These are phyloP conservation scores for Botrytis tulipae DNA, from an alignment of 2,329 filamentous ascomycete species.

Conservation along the genomic window DNA sequence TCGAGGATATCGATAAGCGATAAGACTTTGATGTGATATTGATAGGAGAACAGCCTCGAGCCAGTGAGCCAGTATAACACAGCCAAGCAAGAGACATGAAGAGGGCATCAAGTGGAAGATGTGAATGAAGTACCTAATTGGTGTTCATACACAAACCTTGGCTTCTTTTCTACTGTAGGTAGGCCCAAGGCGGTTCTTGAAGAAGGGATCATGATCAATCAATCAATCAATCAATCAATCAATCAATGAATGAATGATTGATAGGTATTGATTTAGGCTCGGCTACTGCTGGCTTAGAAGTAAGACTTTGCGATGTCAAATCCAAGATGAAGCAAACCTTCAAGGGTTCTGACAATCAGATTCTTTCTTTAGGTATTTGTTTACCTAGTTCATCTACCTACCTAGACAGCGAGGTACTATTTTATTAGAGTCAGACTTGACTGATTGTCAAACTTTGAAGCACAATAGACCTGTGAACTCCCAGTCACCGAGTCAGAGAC, in stretches of 20 bases:
- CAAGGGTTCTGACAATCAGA: background rate
- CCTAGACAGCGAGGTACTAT: background rate
- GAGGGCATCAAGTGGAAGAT: background rate
- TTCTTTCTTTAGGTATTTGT: background rate
- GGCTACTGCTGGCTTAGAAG: background rate
- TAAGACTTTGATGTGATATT: conserved; percentile 1
- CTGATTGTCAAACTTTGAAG: background rate
- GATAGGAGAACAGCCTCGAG: background rate
- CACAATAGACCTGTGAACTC: background rate
- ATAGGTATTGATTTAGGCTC: background rate
- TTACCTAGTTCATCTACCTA: background rate
- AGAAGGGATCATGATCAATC: background rate
- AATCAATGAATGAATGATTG: background rate
- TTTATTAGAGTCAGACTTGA: background rate
- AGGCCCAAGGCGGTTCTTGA: background rate
- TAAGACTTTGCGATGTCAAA: background rate
- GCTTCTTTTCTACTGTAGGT: background rate
- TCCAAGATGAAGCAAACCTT: background rate
- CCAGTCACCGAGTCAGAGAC: background rate
- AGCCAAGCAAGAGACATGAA: background rate
- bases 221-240: background rate
- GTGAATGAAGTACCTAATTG: background rate
- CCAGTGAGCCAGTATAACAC: background rate
- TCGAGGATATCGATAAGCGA: conserved; percentile 15
- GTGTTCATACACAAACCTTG: background rate